These are phyloP conservation scores for Ilyonectria robusta DNA, from an alignment of 2,329 filamentous ascomycete genomes.

Conservation along the genomic window DNA sequence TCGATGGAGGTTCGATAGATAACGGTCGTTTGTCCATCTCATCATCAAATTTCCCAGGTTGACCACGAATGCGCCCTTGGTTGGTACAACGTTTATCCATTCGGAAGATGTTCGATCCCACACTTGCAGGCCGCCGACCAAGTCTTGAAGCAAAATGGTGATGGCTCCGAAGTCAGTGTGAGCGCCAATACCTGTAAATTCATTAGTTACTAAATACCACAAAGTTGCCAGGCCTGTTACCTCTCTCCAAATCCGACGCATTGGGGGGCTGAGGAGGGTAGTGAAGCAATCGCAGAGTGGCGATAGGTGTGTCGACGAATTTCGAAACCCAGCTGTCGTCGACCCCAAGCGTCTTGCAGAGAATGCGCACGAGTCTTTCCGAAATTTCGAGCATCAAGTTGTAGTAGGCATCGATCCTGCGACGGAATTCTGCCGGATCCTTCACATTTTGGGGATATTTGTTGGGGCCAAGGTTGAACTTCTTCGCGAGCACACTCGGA, in stretches of 20 bases:
- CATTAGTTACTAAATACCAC: background rate
- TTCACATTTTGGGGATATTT: constrained; percentile 23
- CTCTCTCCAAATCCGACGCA: constrained; percentile 27
- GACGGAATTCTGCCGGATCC: constrained; percentile 13
- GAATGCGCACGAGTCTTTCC: constrained; percentile 10
- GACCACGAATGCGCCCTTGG: constrained; percentile 63
- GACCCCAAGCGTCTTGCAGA: constrained; percentile 18
- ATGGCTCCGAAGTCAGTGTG: constrained; percentile 33
- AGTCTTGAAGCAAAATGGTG: constrained; percentile 34
- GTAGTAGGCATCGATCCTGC: constrained; percentile 11
- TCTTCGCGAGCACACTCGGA: constrained; percentile 16
- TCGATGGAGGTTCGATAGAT: constrained; percentile 67
- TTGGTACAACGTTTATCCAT: constrained; percentile 54
- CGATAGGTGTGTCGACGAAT: constrained; percentile 27
- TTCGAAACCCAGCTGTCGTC: constrained; percentile 19
- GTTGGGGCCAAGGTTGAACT: constrained; percentile 29
- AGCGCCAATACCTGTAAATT: constrained; percentile 22
- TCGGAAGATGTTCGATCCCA: constrained; percentile 26
- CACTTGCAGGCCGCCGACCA: constrained; percentile 31
- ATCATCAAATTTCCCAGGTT: constrained; percentile 66
- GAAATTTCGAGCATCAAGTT: constrained; percentile 4
- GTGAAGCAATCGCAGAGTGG: constrained; percentile 26
- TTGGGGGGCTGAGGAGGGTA: constrained; percentile 26
- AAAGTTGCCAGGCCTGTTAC: background rate
- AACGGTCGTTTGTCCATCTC: constrained; percentile 66